These are phyloP conservation scores for Amanita subjunquillea DNA, from an alignment of 768 basidiomycete genomes.

Conservation along the genomic window DNA sequence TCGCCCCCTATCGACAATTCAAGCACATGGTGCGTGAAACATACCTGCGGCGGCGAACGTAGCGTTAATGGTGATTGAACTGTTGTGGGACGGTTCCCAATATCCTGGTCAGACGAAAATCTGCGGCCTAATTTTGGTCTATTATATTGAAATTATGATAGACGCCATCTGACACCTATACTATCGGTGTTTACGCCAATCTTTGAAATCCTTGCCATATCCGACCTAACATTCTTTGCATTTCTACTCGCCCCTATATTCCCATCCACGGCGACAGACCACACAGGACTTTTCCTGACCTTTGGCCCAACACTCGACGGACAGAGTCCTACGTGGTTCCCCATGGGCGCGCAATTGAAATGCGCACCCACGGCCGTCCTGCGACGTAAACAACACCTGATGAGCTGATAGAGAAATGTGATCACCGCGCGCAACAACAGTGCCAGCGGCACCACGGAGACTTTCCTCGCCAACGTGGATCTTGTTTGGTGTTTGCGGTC, in stretches of 20 bases:
- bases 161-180: slow-evolving; percentile 35
- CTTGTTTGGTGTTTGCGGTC: slow-evolving; percentile 63
- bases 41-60: slow-evolving; percentile 34
- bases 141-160: slow-evolving; percentile 12
- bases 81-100: slow-evolving; percentile 60
- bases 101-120: slow-evolving; percentile 29
- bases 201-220: slow-evolving; percentile 19
- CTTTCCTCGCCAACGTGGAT: slow-evolving; percentile 23
- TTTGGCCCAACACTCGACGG: slow-evolving; percentile 8
- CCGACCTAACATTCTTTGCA: slow-evolving; percentile 44
- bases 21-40: slow-evolving; percentile 55
- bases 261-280: slow-evolving; percentile 1
- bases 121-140: not conserved
- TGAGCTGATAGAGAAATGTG: slow-evolving; percentile 35
- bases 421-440: slow-evolving; percentile 35
- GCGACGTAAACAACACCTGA: slow-evolving; percentile 49
- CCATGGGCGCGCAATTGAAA: slow-evolving; percentile 10
- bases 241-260: slow-evolving; percentile 41
- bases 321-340: slow-evolving; percentile 16
- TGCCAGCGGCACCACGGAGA: slow-evolving; percentile 19
- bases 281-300: slow-evolving; percentile 18
- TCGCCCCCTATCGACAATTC: slow-evolving; percentile 48
- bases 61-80: slow-evolving; percentile 48
- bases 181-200: slow-evolving; percentile 29
- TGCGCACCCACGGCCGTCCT: slow-evolving; percentile 33